Evolutionary conservation across 306 rosid species (phyloP).

Genomic region (Senna siamea): DNA sequence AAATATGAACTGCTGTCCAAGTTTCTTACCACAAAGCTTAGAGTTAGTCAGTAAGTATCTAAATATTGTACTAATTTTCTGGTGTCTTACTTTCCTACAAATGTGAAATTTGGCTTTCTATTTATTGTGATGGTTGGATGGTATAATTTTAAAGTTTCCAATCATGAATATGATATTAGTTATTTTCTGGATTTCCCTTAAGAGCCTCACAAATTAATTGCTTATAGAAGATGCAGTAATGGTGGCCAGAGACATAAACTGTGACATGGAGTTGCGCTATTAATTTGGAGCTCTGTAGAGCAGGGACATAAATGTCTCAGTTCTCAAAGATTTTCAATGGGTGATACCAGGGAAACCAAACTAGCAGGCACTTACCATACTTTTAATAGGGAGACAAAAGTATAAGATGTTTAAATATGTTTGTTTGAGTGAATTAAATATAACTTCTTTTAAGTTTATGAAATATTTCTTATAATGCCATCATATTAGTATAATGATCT

Average conservation of each 20-base stretch:
- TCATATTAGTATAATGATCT: too few species aligned
- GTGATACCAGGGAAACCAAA: not conserved
- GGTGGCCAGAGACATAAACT: not conserved
- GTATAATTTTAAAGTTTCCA: not conserved
- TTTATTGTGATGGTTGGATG: not conserved
- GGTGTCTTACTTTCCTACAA: not conserved
- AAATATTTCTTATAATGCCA: not conserved
- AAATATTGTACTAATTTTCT: not conserved
- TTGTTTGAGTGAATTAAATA: not conserved
- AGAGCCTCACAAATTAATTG: not conserved
- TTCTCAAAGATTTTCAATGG: not conserved
- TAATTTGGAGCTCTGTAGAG: not conserved
- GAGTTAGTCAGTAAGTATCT: not conserved
- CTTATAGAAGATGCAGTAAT: not conserved
- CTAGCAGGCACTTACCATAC: not conserved
- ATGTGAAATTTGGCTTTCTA: not conserved
- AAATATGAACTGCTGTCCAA: not conserved
- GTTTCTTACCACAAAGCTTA: not conserved
- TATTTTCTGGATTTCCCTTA: not conserved
- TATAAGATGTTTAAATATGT: not conserved
- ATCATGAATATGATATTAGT: not conserved
- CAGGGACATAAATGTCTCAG: not conserved
- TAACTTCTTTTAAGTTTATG: not conserved
- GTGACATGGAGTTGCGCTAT: not conserved
- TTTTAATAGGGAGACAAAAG: not conserved